A percentile compares a stretch with the other conserved stretches of the same genome.
These are phyloP conservation scores for Hypoxylon perforatum DNA, from an alignment of 495 filamentous ascomycete genomes.

Conservation along the genomic window DNA sequence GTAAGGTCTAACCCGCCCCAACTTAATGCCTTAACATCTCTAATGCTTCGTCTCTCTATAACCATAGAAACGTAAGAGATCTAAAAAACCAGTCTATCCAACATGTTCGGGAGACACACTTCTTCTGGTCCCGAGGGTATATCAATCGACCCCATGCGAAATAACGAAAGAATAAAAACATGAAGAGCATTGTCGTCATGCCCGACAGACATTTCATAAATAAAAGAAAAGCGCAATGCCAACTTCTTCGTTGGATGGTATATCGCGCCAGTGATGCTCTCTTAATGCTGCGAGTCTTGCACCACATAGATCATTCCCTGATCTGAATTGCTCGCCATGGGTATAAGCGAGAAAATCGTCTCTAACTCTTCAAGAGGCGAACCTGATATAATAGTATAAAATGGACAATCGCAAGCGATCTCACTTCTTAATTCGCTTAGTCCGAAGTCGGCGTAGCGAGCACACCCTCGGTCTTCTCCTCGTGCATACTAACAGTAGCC, in stretches of 20 bases:
- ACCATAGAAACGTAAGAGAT: background rate
- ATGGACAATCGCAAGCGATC: background rate
- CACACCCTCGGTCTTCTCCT: constrained; percentile 35
- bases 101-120: background rate
- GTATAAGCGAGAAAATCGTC: too few species aligned
- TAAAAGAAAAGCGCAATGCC: background rate
- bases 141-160: background rate
- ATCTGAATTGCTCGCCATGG: too few species aligned
- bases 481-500: constrained; percentile 25
- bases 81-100: background rate
- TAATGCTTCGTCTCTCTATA: background rate
- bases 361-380: background rate
- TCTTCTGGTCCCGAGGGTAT: background rate
- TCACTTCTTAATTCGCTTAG: constrained; percentile 1
- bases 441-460: constrained; percentile 28
- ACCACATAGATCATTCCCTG: too few species aligned
- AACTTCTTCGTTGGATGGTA: too few species aligned
- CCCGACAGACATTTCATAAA: background rate
- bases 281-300: background rate
- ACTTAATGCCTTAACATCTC: background rate
- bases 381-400: constrained; percentile 6
- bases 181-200: background rate
- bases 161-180: background rate
- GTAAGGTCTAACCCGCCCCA: background rate
- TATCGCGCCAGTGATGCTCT: background rate